These are phyloP conservation scores for Daedaleopsis nitida DNA, from an alignment of 768 basidiomycete species.

Conservation along the genomic window DNA sequence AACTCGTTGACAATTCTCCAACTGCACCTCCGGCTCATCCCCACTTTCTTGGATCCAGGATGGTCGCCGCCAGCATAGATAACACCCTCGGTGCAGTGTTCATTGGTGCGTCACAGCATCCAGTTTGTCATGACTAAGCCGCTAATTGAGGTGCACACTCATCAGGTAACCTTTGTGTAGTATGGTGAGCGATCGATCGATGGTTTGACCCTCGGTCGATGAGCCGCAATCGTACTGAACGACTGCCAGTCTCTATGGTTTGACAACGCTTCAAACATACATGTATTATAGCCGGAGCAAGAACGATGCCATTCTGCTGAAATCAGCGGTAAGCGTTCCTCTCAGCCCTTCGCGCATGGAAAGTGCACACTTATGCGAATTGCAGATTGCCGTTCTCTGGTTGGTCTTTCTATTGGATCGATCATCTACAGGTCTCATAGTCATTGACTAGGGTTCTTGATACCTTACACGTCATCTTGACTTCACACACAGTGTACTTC, in stretches of 20 bases:
- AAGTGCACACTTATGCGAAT: background rate
- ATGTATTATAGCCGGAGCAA: background rate
- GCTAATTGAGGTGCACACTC: background rate
- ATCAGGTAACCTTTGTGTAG: background rate
- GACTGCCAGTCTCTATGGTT: background rate
- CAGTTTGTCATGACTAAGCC: too few species aligned
- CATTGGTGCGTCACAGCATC: background rate
- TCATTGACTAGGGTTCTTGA: background rate
- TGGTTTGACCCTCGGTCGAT: background rate
- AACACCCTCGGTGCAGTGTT: background rate
- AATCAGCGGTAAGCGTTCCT: background rate
- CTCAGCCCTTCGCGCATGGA: background rate
- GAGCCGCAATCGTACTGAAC: background rate
- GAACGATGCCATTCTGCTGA: background rate
- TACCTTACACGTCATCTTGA: background rate
- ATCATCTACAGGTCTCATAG: too few species aligned
- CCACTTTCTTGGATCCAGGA: too few species aligned
- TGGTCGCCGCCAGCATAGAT: too few species aligned
- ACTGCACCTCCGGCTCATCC: too few species aligned
- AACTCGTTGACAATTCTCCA: too few species aligned
- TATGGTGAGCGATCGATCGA: background rate
- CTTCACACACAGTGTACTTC: background rate
- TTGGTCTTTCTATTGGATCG: background rate
- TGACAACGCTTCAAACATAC: background rate
- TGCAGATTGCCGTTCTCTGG: background rate